A percentile compares a stretch with the other conserved stretches of the same genome.
Evolutionary conservation across 2,329 filamentous ascomycete genomes (phyloP).

Genomic region (Neophaeococcomyces mojaviensis): DNA sequence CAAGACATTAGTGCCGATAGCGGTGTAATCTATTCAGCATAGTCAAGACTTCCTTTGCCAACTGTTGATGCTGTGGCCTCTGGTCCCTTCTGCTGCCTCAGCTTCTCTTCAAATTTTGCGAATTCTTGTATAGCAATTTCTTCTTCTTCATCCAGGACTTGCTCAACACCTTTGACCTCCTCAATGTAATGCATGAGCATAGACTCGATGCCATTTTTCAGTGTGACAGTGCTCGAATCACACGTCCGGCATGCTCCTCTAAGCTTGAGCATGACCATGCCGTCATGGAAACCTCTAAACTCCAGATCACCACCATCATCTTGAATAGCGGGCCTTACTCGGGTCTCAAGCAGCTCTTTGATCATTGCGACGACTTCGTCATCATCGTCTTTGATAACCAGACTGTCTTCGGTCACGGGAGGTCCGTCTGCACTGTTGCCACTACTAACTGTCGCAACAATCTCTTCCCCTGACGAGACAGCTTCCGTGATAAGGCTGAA

Average conservation of each 20-base stretch:
- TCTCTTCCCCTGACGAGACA: slow-evolving; percentile 71
- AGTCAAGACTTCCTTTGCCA: slow-evolving; percentile 48
- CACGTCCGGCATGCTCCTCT: slow-evolving; percentile 91
- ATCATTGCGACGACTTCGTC: slow-evolving; percentile 96
- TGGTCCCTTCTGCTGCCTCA: slow-evolving; percentile 51
- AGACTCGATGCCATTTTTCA: slow-evolving; percentile 96
- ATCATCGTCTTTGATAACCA: slow-evolving; percentile 83
- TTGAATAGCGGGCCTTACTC: slow-evolving; percentile 90
- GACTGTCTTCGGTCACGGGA: slow-evolving; percentile 53
- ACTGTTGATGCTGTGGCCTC: slow-evolving; percentile 43
- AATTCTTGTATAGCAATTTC: slow-evolving; percentile 82
- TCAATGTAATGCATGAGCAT: slow-evolving; percentile 99
- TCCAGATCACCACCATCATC: slow-evolving; percentile 98
- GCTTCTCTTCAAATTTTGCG: slow-evolving; percentile 86
- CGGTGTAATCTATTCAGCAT: slow-evolving; percentile 27
- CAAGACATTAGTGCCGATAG: background rate
- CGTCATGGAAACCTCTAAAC: slow-evolving; percentile 80
- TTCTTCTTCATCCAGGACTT: slow-evolving; percentile 86
- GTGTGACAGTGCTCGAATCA: slow-evolving; percentile 89
- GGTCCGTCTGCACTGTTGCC: slow-evolving; percentile 46
- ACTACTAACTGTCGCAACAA: slow-evolving; percentile 65
- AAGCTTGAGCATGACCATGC: slow-evolving; percentile 77
- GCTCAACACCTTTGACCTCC: slow-evolving; percentile 86
- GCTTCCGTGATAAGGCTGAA: slow-evolving; percentile 93
- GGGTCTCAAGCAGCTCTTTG: slow-evolving; percentile 90